Conservation (phyloP, 805 yeast species). For the Naumovozyma castellii region DNA sequence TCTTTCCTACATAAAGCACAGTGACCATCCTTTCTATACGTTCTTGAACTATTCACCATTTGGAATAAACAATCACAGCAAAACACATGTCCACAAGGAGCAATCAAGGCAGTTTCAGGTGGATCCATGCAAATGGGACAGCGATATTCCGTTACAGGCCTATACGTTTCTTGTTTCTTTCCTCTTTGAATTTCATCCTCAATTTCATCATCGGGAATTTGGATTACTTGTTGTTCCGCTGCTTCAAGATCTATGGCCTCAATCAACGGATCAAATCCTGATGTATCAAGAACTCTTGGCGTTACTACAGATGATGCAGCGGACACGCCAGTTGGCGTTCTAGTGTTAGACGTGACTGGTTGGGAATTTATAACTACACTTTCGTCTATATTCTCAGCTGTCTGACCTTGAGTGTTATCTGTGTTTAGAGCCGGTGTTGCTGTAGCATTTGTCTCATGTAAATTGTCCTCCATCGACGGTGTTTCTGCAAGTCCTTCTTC, state of each 20-base stretch:
- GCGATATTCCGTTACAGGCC: conserved; percentile 29
- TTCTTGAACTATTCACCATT: conserved; percentile 40
- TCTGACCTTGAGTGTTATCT: too few species aligned
- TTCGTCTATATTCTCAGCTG: too few species aligned
- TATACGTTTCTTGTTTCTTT: conserved; percentile 15
- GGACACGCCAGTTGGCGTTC: neutral
- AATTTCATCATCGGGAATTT: conserved; percentile 32
- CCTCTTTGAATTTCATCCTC: conserved; percentile 10
- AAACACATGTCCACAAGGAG: conserved; percentile 51
- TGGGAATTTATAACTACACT: too few species aligned
- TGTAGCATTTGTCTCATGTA: neutral
- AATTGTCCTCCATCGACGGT: neutral
- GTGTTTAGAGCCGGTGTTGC: neutral
- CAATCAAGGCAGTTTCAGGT: conserved; percentile 38
- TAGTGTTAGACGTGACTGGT: too few species aligned
- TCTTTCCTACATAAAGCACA: conserved; percentile 37
- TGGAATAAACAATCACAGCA: conserved; percentile 45
- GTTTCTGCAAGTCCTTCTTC: neutral
- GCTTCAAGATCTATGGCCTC: conserved; percentile 9
- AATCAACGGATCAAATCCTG: neutral
- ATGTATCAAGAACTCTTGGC: neutral
- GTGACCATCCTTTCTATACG: conserved; percentile 28
- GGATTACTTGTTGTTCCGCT: conserved; percentile 32
- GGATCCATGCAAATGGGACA: conserved; percentile 53
- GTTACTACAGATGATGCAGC: neutral